Conservation (phyloP, 139 green algal genomes). For the Micractinium sp. region DNA sequence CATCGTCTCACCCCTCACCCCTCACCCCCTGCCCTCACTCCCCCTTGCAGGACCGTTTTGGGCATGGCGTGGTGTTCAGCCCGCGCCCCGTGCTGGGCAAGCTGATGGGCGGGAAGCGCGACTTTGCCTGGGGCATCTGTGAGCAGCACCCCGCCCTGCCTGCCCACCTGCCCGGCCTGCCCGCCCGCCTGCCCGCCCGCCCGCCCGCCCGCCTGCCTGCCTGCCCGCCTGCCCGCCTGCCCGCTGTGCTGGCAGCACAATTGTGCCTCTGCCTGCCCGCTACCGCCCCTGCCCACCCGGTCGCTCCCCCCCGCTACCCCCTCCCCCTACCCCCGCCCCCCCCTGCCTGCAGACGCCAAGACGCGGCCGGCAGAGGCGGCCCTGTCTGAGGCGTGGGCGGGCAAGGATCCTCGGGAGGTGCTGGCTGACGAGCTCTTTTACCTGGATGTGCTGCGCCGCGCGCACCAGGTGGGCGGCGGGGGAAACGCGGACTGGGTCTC, state of each 20-base stretch:
- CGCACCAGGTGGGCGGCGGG: neutral
- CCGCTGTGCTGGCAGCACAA: neutral
- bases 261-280: too few relatives aligned
- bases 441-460: slow-evolving; percentile 25
- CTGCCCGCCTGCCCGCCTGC: neutral
- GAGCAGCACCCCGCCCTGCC: neutral
- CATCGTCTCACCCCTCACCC: neutral
- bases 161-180: neutral
- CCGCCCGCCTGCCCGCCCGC: neutral
- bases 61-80: slow-evolving; percentile 22
- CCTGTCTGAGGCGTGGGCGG: slow-evolving; percentile 7
- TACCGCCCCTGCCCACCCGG: too few relatives aligned
- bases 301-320: neutral
- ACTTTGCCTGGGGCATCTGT: slow-evolving; percentile 45
- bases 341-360: slow-evolving; percentile 14
- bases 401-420: slow-evolving; percentile 6
- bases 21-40: neutral
- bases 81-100: neutral
- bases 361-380: neutral
- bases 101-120: neutral
- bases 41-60: slow-evolving; percentile 40
- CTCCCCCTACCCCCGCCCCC: neutral
- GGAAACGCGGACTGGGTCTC: too few relatives aligned
- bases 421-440: slow-evolving; percentile 18
- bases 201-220: neutral